Evolutionary conservation across 768 basidiomycete genomes (phyloP).

Genomic region (Hypsizygus marmoreus): DNA sequence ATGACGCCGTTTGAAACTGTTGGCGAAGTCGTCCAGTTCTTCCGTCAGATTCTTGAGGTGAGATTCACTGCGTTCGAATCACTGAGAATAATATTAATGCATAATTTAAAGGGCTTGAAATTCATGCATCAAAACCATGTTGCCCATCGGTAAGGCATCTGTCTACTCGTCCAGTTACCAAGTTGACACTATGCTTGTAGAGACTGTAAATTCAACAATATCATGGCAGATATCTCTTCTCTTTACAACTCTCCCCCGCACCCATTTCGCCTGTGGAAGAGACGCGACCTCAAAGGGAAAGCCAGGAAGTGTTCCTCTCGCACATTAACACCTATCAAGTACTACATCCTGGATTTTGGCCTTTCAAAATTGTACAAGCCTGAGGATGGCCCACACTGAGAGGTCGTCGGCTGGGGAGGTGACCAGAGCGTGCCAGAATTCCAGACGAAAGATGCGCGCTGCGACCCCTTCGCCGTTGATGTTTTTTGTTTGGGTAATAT

Average conservation of each 20-base stretch:
- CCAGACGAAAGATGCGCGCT: no score
- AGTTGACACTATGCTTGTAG: background rate
- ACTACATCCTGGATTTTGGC: conserved; percentile 11
- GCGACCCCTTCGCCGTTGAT: conserved; percentile 36
- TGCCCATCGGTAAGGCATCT: conserved; percentile 20
- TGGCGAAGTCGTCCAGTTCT: conserved; percentile 31
- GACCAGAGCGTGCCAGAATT: conserved; percentile 40
- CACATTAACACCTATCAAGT: conserved; percentile 7
- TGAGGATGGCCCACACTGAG: no score
- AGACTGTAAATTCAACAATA: conserved; percentile 7
- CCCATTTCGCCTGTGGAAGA: background rate
- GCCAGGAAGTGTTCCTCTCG: background rate
- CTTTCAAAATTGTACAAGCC: background rate
- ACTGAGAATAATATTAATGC: background rate
- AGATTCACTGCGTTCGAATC: no score
- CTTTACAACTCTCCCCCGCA: conserved; percentile 5
- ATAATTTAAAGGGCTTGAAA: conserved; percentile 26
- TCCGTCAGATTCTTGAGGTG: conserved; percentile 33
- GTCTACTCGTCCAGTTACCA: background rate
- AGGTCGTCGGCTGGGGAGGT: no score
- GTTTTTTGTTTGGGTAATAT: conserved; percentile 38
- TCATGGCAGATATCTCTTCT: conserved; percentile 7
- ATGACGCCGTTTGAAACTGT: conserved; percentile 25
- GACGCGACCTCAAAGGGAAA: background rate
- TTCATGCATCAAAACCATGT: conserved; percentile 32